phyloP scores from a whole-genome alignment of 2,329 filamentous ascomycete genomes.

The Xylaria sp. region DNA sequence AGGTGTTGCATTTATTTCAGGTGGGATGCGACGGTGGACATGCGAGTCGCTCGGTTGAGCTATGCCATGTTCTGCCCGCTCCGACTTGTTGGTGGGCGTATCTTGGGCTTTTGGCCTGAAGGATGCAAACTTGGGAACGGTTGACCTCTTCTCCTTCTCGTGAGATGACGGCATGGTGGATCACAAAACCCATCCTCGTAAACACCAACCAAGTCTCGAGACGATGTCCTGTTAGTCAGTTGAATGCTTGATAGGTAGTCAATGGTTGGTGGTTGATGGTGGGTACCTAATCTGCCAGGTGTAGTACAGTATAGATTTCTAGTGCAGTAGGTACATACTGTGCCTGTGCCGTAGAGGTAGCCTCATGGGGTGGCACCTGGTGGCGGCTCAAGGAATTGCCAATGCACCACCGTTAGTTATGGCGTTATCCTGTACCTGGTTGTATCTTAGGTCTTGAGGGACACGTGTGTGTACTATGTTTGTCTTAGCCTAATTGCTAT shows the following conservation, averaged over 20 bases:
- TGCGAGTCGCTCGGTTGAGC: conserved; percentile 21
- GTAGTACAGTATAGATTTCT: background rate
- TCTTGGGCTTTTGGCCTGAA: conserved; percentile 61
- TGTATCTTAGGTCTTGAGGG: too few relatives aligned
- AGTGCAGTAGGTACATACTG: background rate
- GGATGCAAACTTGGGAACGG: conserved; percentile 78
- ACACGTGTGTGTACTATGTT: background rate
- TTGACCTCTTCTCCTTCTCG: conserved; percentile 43
- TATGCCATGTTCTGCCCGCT: conserved; percentile 7
- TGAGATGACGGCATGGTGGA: conserved; percentile 43
- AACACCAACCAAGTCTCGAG: background rate
- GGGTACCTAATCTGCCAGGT: too few relatives aligned
- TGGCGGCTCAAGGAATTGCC: background rate
- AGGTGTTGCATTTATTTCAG: conserved; percentile 27
- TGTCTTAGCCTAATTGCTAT: background rate
- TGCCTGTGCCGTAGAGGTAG: too few relatives aligned
- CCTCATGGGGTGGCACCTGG: too few relatives aligned
- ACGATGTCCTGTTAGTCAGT: background rate
- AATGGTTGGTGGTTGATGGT: too few relatives aligned
- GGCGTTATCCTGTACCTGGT: too few relatives aligned
- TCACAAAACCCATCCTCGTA: conserved; percentile 14
- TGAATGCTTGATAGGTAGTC: too few relatives aligned
- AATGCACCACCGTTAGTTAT: background rate
- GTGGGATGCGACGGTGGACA: conserved; percentile 19
- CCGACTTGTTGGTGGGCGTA: conserved; percentile 34